Percentiles rank a stretch among this genome's conserved stretches.
phyloP scores from a whole-genome alignment of 495 filamentous ascomycete genomes.

The Neurospora sp. region DNA sequence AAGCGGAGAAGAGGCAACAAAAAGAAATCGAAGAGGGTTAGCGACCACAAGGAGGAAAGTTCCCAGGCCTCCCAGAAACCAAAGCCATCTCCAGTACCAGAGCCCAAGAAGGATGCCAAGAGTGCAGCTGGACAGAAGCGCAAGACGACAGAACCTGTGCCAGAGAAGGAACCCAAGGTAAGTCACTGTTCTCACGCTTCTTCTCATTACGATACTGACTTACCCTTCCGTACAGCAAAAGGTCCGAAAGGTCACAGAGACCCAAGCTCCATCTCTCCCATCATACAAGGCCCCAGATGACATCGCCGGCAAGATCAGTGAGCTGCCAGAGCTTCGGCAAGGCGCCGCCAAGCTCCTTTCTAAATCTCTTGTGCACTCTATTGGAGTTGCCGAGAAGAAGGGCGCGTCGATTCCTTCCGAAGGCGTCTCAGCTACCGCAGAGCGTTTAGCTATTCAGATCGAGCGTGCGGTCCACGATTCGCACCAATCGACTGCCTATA shows the following conservation, averaged over 20 bases:
- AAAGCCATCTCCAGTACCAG: slow-evolving; percentile 17
- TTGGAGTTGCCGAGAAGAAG: slow-evolving; percentile 35
- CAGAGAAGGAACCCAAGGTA: slow-evolving; percentile 33
- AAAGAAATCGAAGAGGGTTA: slow-evolving; percentile 35
- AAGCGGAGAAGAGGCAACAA: slow-evolving; percentile 34
- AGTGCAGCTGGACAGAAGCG: slow-evolving; percentile 19
- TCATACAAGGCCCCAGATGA: slow-evolving; percentile 30
- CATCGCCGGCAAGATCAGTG: slow-evolving; percentile 26
- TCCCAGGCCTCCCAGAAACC: slow-evolving; percentile 27
- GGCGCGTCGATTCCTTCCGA: slow-evolving; percentile 24
- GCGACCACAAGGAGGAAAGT: slow-evolving; percentile 37
- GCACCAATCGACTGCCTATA: slow-evolving; percentile 34
- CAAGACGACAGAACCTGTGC: slow-evolving; percentile 37
- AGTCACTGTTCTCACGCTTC: slow-evolving; percentile 1
- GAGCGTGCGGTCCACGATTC: slow-evolving; percentile 50
- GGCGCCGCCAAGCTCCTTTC: slow-evolving; percentile 30
- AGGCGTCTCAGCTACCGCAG: slow-evolving; percentile 26
- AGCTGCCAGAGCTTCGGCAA: slow-evolving; percentile 34
- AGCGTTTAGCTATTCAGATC: slow-evolving; percentile 52
- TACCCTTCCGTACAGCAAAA: slow-evolving; percentile 25
- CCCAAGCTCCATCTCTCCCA: slow-evolving; percentile 16
- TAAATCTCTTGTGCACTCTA: slow-evolving; percentile 31
- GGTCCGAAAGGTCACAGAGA: slow-evolving; percentile 42
- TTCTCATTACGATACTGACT: not conserved
- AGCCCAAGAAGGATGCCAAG: slow-evolving; percentile 28